Base-by-base conservation (phyloP, 345 rosid genomes). In the Eucalyptus regnans region DNA sequence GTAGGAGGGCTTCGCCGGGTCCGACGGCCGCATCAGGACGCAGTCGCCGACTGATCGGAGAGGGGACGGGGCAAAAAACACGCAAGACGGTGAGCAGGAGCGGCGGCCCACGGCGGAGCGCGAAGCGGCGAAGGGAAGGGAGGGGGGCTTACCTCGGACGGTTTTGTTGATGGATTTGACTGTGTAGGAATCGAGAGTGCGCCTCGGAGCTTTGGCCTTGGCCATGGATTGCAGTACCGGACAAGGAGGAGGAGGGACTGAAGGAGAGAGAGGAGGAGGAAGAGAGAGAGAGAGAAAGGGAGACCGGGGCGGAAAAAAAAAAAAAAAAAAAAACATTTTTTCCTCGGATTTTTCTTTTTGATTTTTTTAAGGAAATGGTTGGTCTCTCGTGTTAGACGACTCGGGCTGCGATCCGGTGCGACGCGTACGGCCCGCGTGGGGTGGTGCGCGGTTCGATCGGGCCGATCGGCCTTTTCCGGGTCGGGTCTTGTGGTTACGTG, bases 11-110 rank as follows among this genome's bases (percentile, higher is more conserved):
- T 94, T 98, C 85, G 94, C 89, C 12, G 97, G 93, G 88, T 97
- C 99, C 90, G 98, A 90, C 4, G 99, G 95, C 58, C 98, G 97
- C 99, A 98, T 94, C 94, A 98, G 76, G 88, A 98, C 99, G 91
- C 96, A 96, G 92, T 98, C 99, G 83, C 97, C 99, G 64, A 94
- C 99, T 97, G 93, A 50, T 41, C 49, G n/a, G 1, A 25, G 29
- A 25, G 5, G 58, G 58, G 58, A 52, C 58, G 58, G 58, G 58
- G 25, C 5, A 17, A 52, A 50, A 50, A 50, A 50, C 52, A 10
- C 25, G 20, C 25, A 23, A 23, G 58, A 52, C 58, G 58, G 58
- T 52, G 58, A 52, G 58, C 25, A 20, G 58, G 25, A 20, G 58
- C 58, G 58, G 58, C 58, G 58, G 58, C 25, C 2, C 58, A 52